Conservation (phyloP, 805 yeast species). For the Myxozyma kluyveri region DNA sequence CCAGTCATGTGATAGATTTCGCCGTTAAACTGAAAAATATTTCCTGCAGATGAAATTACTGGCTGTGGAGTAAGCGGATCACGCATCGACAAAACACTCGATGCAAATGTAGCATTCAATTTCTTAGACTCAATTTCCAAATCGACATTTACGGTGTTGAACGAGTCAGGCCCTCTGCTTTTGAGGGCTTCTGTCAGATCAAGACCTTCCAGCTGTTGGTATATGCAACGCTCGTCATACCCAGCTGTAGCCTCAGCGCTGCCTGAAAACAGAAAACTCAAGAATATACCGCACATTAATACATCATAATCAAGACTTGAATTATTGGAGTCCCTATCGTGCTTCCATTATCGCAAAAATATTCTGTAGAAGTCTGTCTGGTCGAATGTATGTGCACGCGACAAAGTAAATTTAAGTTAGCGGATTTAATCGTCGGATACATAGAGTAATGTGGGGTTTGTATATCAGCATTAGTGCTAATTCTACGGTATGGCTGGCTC, state of each 20-base stretch:
- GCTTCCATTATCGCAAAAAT: no score
- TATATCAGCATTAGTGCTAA: no score
- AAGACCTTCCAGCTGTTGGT: no score
- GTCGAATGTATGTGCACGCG: no score
- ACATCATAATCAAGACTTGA: no score
- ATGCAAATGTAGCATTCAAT: slow-evolving; percentile 38
- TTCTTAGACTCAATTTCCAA: neutral
- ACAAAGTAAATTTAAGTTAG: no score
- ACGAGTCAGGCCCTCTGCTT: slow-evolving; percentile 37
- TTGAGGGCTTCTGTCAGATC: slow-evolving; percentile 4
- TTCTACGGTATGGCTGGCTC: no score
- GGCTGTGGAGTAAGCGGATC: slow-evolving; percentile 81
- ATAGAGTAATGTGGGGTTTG: no score
- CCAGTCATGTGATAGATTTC: slow-evolving; percentile 63
- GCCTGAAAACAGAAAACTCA: slow-evolving; percentile 18
- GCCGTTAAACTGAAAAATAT: slow-evolving; percentile 79
- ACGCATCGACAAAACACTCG: slow-evolving; percentile 78
- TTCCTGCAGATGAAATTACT: slow-evolving; percentile 35
- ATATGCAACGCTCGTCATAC: no score
- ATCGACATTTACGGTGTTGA: slow-evolving; percentile 2
- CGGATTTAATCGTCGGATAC: no score
- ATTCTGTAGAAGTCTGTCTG: no score
- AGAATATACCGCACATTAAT: slow-evolving; percentile 40
- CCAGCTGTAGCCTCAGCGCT: neutral
- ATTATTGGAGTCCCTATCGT: no score